phyloP scores from a whole-genome alignment of 768 basidiomycete genomes.

The Suillus bovinus region DNA sequence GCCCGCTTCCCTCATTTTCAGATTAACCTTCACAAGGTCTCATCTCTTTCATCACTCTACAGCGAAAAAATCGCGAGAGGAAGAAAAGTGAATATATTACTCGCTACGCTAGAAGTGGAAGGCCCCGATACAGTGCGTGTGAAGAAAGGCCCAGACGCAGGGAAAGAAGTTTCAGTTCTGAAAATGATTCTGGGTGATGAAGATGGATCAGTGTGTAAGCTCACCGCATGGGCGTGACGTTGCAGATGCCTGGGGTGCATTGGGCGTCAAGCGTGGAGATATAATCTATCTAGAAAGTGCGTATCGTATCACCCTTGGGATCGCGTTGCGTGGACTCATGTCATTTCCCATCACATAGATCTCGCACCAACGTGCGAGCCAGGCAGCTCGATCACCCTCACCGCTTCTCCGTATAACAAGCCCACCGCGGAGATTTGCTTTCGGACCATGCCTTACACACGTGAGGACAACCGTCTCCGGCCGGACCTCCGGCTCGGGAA shows the following conservation, averaged over 20 bases:
- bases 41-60: conserved; percentile 46
- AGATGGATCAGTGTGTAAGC: conserved; percentile 62
- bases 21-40: conserved; percentile 64
- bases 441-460: conserved; percentile 68
- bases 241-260: conserved; percentile 69
- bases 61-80: conserved; percentile 25
- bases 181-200: conserved; percentile 78
- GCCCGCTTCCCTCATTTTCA: conserved; percentile 73
- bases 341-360: conserved; percentile 40
- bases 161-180: conserved; percentile 65
- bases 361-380: conserved; percentile 50
- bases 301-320: conserved; percentile 22
- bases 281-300: conserved; percentile 69
- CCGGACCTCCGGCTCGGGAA: conserved; percentile 73
- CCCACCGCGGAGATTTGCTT: conserved; percentile 72
- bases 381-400: conserved; percentile 47
- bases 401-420: conserved; percentile 68
- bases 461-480: conserved; percentile 58
- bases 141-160: conserved; percentile 70
- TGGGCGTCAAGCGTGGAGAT: conserved; percentile 66
- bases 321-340: conserved; percentile 1
- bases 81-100: conserved; percentile 56
- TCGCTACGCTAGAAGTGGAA: conserved; percentile 74
- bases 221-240: conserved; percentile 80
- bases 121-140: conserved; percentile 69